Base-by-base conservation (phyloP, 805 yeast genomes). In the Candida adriatica region DNA sequence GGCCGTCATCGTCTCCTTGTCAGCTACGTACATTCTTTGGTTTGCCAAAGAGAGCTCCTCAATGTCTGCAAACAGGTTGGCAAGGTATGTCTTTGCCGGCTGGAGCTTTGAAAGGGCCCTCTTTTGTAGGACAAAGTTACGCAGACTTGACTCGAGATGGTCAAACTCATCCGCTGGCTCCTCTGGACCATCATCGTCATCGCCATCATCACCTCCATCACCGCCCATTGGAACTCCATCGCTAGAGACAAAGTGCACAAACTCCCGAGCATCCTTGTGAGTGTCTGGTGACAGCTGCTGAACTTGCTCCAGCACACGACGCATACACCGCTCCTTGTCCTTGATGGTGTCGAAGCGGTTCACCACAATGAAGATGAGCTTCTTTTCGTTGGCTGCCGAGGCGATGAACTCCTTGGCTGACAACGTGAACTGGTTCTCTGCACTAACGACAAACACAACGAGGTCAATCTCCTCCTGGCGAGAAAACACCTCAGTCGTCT, bases 381-480 rank as follows among this genome's bases (percentile, higher is more conserved):
- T 78, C 59, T 87, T 90, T 48, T 92, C 99, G 32, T 79, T 77
- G 1, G 96, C 87, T 1, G 96, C 94, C 23, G 84, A 74, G 2
- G 90, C 68, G 32, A 92, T 85, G 51, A 92, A 94, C 50, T 92
- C 99, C 44, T 85, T 80, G 0, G 96, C 97, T 0, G 95, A 83
- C 35, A 87, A 63, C 0, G 99, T 92, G 53, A 92, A 82, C 52
- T 92, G 96, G 49, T 92, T 94, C 50, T 88, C 97, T 0, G 98
- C 94, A 55, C 81, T 84, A 3, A 92, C 95, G 3, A 94, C 97
- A 62, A 92, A 94, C 1, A 92, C 90, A 4, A 92, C 95, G 43
- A 92, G 66, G 55, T 92, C 99, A 40, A 92, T 92, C 51, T 92
- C 98, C 50, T 92, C 97, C 61, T 92, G 97, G 38, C 96, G 74